Base-by-base conservation (phyloP, 2,329 filamentous ascomycete genomes). In the Bipolaris zeicola region DNA sequence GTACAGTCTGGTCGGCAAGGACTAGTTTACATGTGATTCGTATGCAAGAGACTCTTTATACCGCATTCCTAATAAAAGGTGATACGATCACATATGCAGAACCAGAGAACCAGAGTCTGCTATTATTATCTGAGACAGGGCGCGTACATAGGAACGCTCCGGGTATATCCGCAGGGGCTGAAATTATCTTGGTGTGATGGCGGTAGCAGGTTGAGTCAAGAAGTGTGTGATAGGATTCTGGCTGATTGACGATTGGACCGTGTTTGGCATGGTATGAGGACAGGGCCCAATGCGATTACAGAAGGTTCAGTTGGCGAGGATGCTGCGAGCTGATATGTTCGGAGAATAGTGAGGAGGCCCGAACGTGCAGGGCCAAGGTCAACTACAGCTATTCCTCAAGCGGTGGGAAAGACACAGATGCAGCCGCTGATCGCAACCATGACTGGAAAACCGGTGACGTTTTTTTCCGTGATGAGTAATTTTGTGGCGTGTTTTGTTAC, bases 271-370 rank as follows among this genome's bases (percentile, higher is more conserved):
- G 22, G 50, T 39, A 45, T 46, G 42, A 42, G 39, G 42, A 34
- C 36, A 39, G 18, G 37, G 8, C 47, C 36, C 43, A 55, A 50
- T 60, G 58, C 49, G 54, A 46, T 63, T 50, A 48, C 52, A 57
- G 36, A 16, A 50, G 8, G 50, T 47, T 50, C 62, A 56, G 53
- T 62, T 48, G 55, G 57, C 50, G 62, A 60, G 50, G 50, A 55
- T 26, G 24, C 50, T 26, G 43, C 46, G 50, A 58, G 18, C 37
- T 60, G 42, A 56, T 57, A 50, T 62, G 52, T 37, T 55, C 61
- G 64, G 66, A 62, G 53, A 61, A 63, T 60, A 60, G 57, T 60
- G 66, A 57, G 64, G 66, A 64, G 66, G 63, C 52, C 66, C 65
- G 66, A 50, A 50, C 52, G 58, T 56, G 51, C 55, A 57, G 55